These are phyloP conservation scores for Flaveria brownii DNA, from an alignment of 129 eudicot genomes.

Conservation along the genomic window DNA sequence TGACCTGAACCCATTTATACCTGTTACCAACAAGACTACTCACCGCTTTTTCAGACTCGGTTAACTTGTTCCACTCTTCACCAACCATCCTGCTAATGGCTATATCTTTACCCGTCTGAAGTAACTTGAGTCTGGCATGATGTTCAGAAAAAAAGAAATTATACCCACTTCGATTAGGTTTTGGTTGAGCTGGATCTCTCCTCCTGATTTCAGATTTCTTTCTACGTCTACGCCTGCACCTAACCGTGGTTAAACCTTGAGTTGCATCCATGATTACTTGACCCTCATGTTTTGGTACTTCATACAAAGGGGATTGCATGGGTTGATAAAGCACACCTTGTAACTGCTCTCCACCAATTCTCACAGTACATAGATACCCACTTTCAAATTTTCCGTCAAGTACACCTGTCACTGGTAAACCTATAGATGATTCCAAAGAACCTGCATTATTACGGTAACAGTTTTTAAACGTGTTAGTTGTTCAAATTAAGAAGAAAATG, in stretches of 20 bases:
- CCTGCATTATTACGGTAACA: constrained; percentile 26
- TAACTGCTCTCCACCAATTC: constrained; percentile 64
- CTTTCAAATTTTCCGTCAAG: constrained; percentile 87
- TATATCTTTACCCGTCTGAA: constrained; percentile 73
- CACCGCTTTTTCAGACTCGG: constrained; percentile 64
- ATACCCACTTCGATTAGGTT: constrained; percentile 94
- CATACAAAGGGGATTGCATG: constrained; percentile 32
- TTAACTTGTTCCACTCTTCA: constrained; percentile 79
- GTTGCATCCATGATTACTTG: constrained; percentile 23
- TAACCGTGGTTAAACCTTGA: constrained; percentile 37
- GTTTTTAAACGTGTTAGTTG: neutral
- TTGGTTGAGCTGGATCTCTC: constrained; percentile 92
- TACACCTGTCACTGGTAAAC: constrained; percentile 60
- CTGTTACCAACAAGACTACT: constrained; percentile 13
- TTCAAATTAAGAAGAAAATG: neutral
- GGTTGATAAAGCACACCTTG: constrained; percentile 86
- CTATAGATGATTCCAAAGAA: constrained; percentile 42
- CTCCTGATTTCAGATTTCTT: constrained; percentile 79
- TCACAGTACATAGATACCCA: constrained; percentile 86
- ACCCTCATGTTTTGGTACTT: constrained; percentile 34
- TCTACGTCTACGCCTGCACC: constrained; percentile 71
- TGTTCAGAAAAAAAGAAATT: constrained; percentile 95
- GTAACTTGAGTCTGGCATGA: constrained; percentile 77
- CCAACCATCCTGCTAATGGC: constrained; percentile 91
- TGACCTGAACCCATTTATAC: neutral